Evolutionary conservation across 306 rosid species (phyloP).

Genomic region (Quercus alba): DNA sequence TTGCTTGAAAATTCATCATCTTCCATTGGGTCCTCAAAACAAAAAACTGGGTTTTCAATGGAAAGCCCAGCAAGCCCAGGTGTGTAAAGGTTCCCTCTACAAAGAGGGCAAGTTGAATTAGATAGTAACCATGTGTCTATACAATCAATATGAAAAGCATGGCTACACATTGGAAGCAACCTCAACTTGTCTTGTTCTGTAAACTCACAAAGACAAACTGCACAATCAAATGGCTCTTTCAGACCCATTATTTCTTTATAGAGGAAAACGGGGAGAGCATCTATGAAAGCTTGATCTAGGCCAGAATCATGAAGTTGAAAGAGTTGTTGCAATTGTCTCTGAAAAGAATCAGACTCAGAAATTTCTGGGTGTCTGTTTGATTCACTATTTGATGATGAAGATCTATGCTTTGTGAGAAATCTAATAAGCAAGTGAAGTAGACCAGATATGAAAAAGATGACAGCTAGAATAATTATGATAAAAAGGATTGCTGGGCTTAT

Average conservation of each 20-base stretch:
- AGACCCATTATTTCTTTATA: slow-evolving; percentile 69
- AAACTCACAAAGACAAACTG: slow-evolving; percentile 90
- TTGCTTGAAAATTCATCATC: slow-evolving; percentile 45
- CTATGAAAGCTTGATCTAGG: slow-evolving; percentile 81
- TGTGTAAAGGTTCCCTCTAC: slow-evolving; percentile 69
- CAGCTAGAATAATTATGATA: slow-evolving; percentile 69
- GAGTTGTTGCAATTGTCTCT: slow-evolving; percentile 85
- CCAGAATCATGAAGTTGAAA: slow-evolving; percentile 96
- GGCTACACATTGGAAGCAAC: slow-evolving; percentile 78
- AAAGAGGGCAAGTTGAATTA: slow-evolving; percentile 92
- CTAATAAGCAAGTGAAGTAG: slow-evolving; percentile 74
- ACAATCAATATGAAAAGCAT: slow-evolving; percentile 85
- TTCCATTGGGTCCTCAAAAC: slow-evolving; percentile 51
- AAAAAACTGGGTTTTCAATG: slow-evolving; percentile 56
- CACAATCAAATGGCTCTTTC: slow-evolving; percentile 88
- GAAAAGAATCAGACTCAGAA: slow-evolving; percentile 63
- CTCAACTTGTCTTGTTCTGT: slow-evolving; percentile 72
- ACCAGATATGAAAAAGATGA: slow-evolving; percentile 69
- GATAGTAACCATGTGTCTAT: slow-evolving; percentile 90
- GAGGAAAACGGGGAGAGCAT: slow-evolving; percentile 83
- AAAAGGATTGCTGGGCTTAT: slow-evolving; percentile 64
- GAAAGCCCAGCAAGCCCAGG: slow-evolving; percentile 59
- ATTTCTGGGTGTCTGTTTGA: slow-evolving; percentile 64
- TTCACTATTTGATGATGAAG: slow-evolving; percentile 52
- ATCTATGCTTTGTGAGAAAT: slow-evolving; percentile 53